Conservation (phyloP, 2,329 filamentous ascomycete species). For the Pseudogymnoascus sp. region DNA sequence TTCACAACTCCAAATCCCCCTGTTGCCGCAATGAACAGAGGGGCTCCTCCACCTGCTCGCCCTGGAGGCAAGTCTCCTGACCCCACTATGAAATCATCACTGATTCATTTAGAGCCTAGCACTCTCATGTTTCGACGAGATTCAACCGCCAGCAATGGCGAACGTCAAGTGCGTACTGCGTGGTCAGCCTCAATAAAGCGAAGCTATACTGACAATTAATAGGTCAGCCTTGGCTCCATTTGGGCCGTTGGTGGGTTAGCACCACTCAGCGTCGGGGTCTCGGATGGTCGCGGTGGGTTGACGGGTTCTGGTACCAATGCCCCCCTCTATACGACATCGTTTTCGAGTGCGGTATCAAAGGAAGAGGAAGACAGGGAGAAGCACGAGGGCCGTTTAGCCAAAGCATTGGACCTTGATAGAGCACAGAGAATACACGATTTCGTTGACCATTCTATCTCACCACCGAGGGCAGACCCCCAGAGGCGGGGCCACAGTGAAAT, state of each 20-base stretch:
- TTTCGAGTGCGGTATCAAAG: slow-evolving; percentile 35
- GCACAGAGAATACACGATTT: slow-evolving; percentile 56
- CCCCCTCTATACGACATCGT: slow-evolving; percentile 51
- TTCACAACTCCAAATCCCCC: slow-evolving; percentile 19
- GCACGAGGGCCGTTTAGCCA: slow-evolving; percentile 67
- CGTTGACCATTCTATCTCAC: slow-evolving; percentile 23
- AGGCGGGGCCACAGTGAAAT: slow-evolving; percentile 21
- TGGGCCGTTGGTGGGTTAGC: slow-evolving; percentile 71
- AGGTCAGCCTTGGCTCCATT: slow-evolving; percentile 60
- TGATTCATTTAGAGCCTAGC: slow-evolving; percentile 23
- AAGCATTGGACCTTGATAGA: slow-evolving; percentile 73
- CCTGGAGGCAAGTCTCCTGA: slow-evolving; percentile 16
- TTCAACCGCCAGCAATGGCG: slow-evolving; percentile 19
- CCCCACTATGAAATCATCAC: neutral
- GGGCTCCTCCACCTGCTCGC: neutral
- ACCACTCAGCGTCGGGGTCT: slow-evolving; percentile 46
- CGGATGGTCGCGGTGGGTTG: slow-evolving; percentile 56
- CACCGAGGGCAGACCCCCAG: slow-evolving; percentile 23
- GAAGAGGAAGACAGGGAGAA: slow-evolving; percentile 55
- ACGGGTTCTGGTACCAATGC: slow-evolving; percentile 67
- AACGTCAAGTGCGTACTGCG: slow-evolving; percentile 25
- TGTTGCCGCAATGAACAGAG: neutral
- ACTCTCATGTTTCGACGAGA: slow-evolving; percentile 26
- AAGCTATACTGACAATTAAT: slow-evolving; percentile 23
- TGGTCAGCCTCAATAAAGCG: neutral